Percentiles rank a stretch among this genome's conserved stretches.
These are phyloP conservation scores for Yarrowia deformans DNA, from an alignment of 805 yeast genomes.

Conservation along the genomic window DNA sequence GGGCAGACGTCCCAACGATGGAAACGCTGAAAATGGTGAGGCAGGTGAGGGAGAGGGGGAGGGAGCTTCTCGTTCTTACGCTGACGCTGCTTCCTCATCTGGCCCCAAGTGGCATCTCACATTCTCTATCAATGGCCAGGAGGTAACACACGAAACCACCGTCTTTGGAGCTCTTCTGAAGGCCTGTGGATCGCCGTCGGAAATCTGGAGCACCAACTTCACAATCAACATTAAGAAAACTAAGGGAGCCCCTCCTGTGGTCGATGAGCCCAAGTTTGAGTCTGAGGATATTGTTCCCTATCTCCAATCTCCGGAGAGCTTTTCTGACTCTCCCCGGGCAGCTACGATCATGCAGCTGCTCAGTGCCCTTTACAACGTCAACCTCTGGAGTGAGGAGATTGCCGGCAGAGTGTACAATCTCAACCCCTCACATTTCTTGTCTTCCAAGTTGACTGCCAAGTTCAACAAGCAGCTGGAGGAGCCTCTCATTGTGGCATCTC, in stretches of 20 bases:
- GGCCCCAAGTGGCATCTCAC: conserved; percentile 56
- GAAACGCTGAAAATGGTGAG: background rate
- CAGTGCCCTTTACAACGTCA: conserved; percentile 46
- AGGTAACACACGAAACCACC: conserved; percentile 70
- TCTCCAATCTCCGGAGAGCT: conserved; percentile 44
- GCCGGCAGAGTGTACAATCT: conserved; percentile 41
- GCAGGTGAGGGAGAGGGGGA: conserved; percentile 26
- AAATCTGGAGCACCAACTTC: conserved; percentile 66
- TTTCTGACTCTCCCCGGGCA: conserved; percentile 43
- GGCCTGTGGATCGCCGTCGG: conserved; percentile 40
- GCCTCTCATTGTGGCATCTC: conserved; percentile 85
- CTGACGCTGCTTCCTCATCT: conserved; percentile 25
- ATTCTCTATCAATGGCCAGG: conserved; percentile 64
- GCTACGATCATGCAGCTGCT: conserved; percentile 45
- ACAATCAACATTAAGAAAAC: conserved; percentile 57
- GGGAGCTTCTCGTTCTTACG: conserved; percentile 18
- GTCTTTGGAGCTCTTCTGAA: conserved; percentile 70
- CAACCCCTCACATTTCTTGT: conserved; percentile 57
- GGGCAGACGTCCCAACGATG: background rate
- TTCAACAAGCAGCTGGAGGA: conserved; percentile 88
- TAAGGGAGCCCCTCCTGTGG: conserved; percentile 40
- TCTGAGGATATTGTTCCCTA: conserved; percentile 44
- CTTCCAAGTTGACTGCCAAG: conserved; percentile 85
- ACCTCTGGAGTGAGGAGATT: conserved; percentile 44
- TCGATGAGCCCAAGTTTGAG: conserved; percentile 41